Conservation (phyloP, 148 eudicot species). For the Cornus florida region DNA sequence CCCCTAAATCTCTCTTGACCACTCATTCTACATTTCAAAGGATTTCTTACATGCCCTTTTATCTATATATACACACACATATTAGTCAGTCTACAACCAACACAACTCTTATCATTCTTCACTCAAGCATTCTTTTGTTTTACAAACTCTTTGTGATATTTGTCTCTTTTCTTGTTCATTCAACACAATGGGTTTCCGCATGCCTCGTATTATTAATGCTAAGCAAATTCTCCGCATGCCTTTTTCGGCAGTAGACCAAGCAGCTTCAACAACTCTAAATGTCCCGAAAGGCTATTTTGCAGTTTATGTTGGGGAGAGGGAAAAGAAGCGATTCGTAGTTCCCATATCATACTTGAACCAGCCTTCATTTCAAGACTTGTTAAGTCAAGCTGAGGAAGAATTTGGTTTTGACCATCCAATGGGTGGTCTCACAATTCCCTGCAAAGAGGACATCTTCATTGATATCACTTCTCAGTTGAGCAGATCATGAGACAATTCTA, state of each 20-base stretch:
- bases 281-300: conserved; percentile 36
- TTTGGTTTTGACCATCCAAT: conserved; percentile 27
- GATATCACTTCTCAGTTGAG: conserved; percentile 16
- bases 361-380: conserved; percentile 18
- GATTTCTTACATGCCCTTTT: background rate
- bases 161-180: background rate
- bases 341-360: conserved; percentile 25
- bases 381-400: conserved; percentile 26
- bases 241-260: too few relatives aligned
- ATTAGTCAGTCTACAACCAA: background rate
- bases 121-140: background rate
- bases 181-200: background rate
- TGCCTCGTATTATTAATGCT: conserved; percentile 8
- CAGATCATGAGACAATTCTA: background rate
- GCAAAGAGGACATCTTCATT: conserved; percentile 20
- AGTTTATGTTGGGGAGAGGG: conserved; percentile 33
- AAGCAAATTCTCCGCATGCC: too few relatives aligned
- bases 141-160: background rate
- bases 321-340: conserved; percentile 26
- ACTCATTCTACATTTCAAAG: background rate
- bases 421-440: conserved; percentile 30
- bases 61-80: background rate
- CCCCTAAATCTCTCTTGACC: background rate
- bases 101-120: background rate
- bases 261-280: conserved; percentile 9